Conservation (phyloP, 2,329 filamentous ascomycete species). For the Alternaria incomplexa region DNA sequence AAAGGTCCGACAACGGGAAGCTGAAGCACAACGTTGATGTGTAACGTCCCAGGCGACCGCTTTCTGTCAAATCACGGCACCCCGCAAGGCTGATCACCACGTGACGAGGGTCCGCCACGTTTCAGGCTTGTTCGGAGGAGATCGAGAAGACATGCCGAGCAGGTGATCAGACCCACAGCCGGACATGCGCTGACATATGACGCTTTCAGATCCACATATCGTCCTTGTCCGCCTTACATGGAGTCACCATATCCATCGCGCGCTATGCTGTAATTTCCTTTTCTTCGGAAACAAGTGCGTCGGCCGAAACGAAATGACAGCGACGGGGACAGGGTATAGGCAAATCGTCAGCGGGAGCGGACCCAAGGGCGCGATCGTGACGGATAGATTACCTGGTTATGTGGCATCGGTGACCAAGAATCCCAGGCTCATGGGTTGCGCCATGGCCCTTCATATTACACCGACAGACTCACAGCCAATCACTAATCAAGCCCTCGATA, state of each 20-base stretch:
- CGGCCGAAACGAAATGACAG: slow-evolving; percentile 18
- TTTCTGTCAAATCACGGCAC: slow-evolving; percentile 21
- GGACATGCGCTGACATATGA: slow-evolving; percentile 28
- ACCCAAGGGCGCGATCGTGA: slow-evolving; percentile 12
- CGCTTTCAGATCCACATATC: slow-evolving; percentile 16
- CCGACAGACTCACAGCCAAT: slow-evolving; percentile 6
- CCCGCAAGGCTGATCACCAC: slow-evolving; percentile 20
- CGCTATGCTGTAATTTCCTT: slow-evolving; percentile 2
- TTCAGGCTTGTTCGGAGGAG: slow-evolving; percentile 22
- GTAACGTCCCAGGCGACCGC: slow-evolving; percentile 19
- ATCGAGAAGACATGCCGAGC: slow-evolving; percentile 12
- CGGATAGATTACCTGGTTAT: slow-evolving; percentile 29
- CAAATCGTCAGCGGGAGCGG: slow-evolving; percentile 17
- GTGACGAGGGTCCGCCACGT: slow-evolving; percentile 22
- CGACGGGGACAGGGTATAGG: slow-evolving; percentile 9
- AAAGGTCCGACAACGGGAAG: slow-evolving; percentile 8
- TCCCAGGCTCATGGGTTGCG: slow-evolving; percentile 18
- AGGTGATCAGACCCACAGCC: slow-evolving; percentile 10
- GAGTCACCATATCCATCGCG: slow-evolving; percentile 11
- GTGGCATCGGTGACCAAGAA: slow-evolving; percentile 19
- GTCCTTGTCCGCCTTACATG: slow-evolving; percentile 10
- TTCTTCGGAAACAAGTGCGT: slow-evolving; percentile 7
- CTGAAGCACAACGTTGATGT: slow-evolving; percentile 23
- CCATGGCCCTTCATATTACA: slow-evolving; percentile 11
- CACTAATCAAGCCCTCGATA: background rate